These are phyloP conservation scores for Solanum virginianum DNA, from an alignment of 257 asterid genomes.

Conservation along the genomic window DNA sequence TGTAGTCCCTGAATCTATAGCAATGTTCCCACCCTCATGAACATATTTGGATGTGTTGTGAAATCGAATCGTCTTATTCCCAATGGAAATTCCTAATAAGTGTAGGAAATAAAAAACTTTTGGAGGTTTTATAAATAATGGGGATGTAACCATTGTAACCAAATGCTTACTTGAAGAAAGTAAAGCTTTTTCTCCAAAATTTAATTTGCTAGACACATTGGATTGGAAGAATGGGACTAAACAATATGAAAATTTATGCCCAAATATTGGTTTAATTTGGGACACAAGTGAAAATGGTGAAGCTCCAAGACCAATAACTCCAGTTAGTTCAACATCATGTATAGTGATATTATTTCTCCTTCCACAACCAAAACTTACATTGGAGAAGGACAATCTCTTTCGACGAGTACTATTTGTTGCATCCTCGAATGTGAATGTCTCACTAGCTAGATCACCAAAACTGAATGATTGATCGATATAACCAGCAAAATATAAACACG, in stretches of 20 bases:
- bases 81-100: constrained; percentile 35
- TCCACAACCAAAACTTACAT: constrained; percentile 48
- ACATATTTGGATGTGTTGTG: background rate
- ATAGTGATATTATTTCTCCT: constrained; percentile 7
- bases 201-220: constrained; percentile 27
- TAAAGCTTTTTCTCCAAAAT: constrained; percentile 25
- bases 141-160: constrained; percentile 35
- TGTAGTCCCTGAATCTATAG: constrained; percentile 57
- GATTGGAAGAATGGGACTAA: constrained; percentile 15
- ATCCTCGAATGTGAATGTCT: constrained; percentile 33
- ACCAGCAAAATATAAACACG: constrained; percentile 9
- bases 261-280: constrained; percentile 24
- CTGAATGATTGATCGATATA: constrained; percentile 34
- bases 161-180: constrained; percentile 29
- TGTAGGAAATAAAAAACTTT: constrained; percentile 32
- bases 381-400: background rate
- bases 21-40: constrained; percentile 22
- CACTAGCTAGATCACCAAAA: constrained; percentile 31
- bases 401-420: background rate
- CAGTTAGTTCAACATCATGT: constrained; percentile 23
- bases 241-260: constrained; percentile 57
- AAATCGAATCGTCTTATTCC: constrained; percentile 6
- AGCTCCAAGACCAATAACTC: constrained; percentile 59
- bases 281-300: constrained; percentile 32
- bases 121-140: constrained; percentile 9